These are phyloP conservation scores for Cytospora mali DNA, from an alignment of 2,329 filamentous ascomycete species.

Conservation along the genomic window DNA sequence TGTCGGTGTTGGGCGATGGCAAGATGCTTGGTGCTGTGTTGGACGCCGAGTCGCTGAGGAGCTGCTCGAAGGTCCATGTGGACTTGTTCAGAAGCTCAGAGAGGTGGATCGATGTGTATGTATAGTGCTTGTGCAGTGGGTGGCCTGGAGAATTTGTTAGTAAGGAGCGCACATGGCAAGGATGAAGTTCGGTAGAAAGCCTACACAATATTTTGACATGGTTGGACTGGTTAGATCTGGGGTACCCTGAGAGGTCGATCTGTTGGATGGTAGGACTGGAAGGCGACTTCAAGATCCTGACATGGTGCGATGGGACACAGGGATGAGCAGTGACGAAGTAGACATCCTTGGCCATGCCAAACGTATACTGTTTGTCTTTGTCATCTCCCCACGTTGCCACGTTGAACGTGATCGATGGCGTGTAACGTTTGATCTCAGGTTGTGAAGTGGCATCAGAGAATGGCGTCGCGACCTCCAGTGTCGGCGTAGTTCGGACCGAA, in stretches of 20 bases:
- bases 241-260: constrained; percentile 52
- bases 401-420: constrained; percentile 46
- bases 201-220: constrained; percentile 52
- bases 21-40: constrained; percentile 39
- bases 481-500: constrained; percentile 49
- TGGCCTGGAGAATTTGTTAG: constrained; percentile 50
- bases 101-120: constrained; percentile 62
- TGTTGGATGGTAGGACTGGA: constrained; percentile 62
- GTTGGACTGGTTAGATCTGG: constrained; percentile 46
- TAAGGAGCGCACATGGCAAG: background rate
- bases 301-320: constrained; percentile 59
- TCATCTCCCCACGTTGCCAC: constrained; percentile 45
- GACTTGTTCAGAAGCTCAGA: constrained; percentile 56
- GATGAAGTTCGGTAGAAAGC: constrained; percentile 17
- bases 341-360: constrained; percentile 58
- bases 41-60: constrained; percentile 44
- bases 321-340: constrained; percentile 69
- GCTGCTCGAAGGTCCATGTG: constrained; percentile 48
- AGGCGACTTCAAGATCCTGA: constrained; percentile 61
- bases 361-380: constrained; percentile 44
- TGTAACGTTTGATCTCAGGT: constrained; percentile 41
- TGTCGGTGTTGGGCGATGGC: constrained; percentile 35
- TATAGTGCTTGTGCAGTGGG: constrained; percentile 64
- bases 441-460: constrained; percentile 40
- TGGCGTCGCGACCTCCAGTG: constrained; percentile 41